Percentiles rank a stretch among this genome's conserved stretches.
Evolutionary conservation across 2,329 filamentous ascomycete species (phyloP).

Genomic region (Curvularia sp.): DNA sequence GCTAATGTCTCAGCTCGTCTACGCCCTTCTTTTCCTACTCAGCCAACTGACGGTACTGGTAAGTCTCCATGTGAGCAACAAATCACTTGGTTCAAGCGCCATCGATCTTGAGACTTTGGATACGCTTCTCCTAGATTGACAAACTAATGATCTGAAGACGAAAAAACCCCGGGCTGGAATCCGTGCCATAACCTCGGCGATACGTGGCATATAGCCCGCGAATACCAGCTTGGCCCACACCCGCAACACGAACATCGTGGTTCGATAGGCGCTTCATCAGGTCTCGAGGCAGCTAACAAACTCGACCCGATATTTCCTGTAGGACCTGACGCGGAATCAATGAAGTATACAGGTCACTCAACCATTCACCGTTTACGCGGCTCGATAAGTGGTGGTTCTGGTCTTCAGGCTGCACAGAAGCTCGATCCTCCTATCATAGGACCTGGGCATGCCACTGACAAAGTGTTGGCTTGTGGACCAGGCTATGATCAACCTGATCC

Average conservation of each 20-base stretch:
- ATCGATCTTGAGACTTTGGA: neutral
- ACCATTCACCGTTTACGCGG: conserved; percentile 19
- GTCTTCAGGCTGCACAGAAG: conserved; percentile 18
- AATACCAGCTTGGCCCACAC: conserved; percentile 6
- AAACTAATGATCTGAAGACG: conserved; percentile 2
- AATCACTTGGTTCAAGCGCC: neutral
- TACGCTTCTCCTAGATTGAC: neutral
- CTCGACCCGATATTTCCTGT: conserved; percentile 21
- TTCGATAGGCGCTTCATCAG: conserved; percentile 18
- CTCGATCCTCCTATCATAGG: conserved; percentile 17
- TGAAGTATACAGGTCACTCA: conserved; percentile 15
- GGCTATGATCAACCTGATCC: conserved; percentile 12
- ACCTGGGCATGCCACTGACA: neutral
- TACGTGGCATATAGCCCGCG: neutral
- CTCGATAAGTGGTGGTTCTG: conserved; percentile 17
- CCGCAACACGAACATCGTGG: conserved; percentile 24
- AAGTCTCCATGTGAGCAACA: neutral
- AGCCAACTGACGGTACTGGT: conserved; percentile 20
- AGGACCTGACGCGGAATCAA: conserved; percentile 12
- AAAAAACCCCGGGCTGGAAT: conserved; percentile 9
- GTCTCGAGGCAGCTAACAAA: conserved; percentile 23
- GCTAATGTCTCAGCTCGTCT: conserved; percentile 17
- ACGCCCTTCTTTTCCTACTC: neutral
- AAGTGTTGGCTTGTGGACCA: conserved; percentile 8
- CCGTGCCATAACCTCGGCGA: conserved; percentile 11